Percentiles rank a stretch among this genome's conserved stretches.
Evolutionary conservation across 805 yeast genomes (phyloP).

Genomic region (Saturnispora zaruensis): DNA sequence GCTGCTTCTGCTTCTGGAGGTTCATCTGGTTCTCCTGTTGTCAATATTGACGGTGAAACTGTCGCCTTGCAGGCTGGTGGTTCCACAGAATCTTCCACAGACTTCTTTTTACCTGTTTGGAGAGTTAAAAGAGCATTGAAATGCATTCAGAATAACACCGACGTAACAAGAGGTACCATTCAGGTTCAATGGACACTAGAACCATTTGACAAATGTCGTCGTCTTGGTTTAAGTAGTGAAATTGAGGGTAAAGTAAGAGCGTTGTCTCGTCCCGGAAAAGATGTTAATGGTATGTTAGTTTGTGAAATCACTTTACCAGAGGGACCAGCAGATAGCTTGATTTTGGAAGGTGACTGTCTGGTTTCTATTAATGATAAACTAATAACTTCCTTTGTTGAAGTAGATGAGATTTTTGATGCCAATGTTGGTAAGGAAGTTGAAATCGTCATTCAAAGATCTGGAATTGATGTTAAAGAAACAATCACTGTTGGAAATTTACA

Average conservation of each 20-base stretch:
- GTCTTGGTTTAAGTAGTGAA: conserved; percentile 72
- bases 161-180: conserved; percentile 82
- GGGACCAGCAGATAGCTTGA: conserved; percentile 69
- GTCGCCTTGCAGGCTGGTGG: conserved; percentile 96
- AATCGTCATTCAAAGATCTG: conserved; percentile 66
- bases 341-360: conserved; percentile 81
- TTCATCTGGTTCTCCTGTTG: conserved; percentile 95
- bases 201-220: conserved; percentile 84
- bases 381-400: conserved; percentile 63
- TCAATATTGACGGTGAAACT: conserved; percentile 76
- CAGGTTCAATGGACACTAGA: conserved; percentile 83
- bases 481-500: conserved; percentile 70
- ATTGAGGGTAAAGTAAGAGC: conserved; percentile 62
- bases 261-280: conserved; percentile 45
- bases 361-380: conserved; percentile 59
- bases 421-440: conserved; percentile 52
- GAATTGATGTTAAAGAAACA: conserved; percentile 41
- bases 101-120: conserved; percentile 80
- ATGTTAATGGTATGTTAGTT: conserved; percentile 69
- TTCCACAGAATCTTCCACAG: conserved; percentile 82
- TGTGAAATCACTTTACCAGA: conserved; percentile 75
- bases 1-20: conserved; percentile 97
- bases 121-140: conserved; percentile 74
- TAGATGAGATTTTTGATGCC: conserved; percentile 76
- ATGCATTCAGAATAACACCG: conserved; percentile 51